Percentiles rank a stretch among this genome's conserved stretches.
These are phyloP conservation scores for Apiospora arundinis DNA, from an alignment of 2,329 filamentous ascomycete species.

Conservation along the genomic window DNA sequence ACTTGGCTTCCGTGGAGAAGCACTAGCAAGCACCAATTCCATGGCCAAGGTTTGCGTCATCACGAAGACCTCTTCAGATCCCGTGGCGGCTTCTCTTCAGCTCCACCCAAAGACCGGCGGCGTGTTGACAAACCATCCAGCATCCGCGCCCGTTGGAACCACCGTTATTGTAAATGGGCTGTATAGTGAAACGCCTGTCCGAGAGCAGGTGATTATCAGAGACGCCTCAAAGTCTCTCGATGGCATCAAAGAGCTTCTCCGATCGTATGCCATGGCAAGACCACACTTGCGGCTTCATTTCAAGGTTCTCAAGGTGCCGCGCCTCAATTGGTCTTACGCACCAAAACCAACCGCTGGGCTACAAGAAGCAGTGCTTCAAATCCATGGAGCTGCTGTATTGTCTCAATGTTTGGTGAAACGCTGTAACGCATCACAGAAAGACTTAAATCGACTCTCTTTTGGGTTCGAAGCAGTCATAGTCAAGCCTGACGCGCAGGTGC, in stretches of 20 bases:
- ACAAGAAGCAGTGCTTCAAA: conserved; percentile 65
- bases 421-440: conserved; percentile 25
- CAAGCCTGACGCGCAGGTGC: conserved; percentile 50
- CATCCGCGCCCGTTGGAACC: conserved; percentile 69
- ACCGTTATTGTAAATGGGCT: conserved; percentile 67
- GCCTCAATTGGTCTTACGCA: conserved; percentile 66
- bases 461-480: conserved; percentile 65
- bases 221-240: conserved; percentile 61
- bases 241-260: conserved; percentile 65
- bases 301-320: conserved; percentile 60
- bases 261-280: conserved; percentile 70
- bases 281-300: conserved; percentile 67
- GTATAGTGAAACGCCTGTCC: conserved; percentile 67
- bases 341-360: conserved; percentile 56
- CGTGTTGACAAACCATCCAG: conserved; percentile 42
- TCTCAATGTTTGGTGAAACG: conserved; percentile 57
- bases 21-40: conserved; percentile 69
- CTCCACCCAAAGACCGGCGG: conserved; percentile 51
- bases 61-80: conserved; percentile 67
- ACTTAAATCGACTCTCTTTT: conserved; percentile 41
- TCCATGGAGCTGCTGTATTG: conserved; percentile 64
- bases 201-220: conserved; percentile 63
- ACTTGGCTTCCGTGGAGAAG: conserved; percentile 80
- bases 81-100: conserved; percentile 59
- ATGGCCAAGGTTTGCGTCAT: conserved; percentile 66